phyloP scores from a whole-genome alignment of 345 rosid genomes.

The Gossypium herbaceum region DNA sequence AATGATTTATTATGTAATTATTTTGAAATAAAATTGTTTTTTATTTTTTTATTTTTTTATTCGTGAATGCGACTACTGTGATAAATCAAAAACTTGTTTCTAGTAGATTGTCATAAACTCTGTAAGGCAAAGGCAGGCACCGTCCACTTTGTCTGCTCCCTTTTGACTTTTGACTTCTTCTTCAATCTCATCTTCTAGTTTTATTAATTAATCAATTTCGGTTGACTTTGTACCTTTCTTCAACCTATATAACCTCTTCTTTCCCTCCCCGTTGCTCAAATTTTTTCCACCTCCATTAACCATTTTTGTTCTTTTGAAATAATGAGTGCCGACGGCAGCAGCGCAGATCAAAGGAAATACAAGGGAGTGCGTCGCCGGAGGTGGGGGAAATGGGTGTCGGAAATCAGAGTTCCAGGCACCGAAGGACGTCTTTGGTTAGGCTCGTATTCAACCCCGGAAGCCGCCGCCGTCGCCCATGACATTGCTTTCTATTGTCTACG shows the following conservation, averaged over 20 bases:
- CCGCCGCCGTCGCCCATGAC: slow-evolving; percentile 80
- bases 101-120: too few relatives aligned
- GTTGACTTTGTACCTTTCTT: slow-evolving; percentile 22
- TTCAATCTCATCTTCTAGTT: neutral
- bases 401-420: slow-evolving; percentile 71
- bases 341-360: slow-evolving; percentile 36
- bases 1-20: too few relatives aligned
- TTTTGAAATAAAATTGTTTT: too few relatives aligned
- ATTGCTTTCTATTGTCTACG: slow-evolving; percentile 68
- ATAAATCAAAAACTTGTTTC: too few relatives aligned
- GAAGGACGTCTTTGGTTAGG: slow-evolving; percentile 85
- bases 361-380: slow-evolving; percentile 72
- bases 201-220: neutral
- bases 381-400: slow-evolving; percentile 97
- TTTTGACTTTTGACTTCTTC: neutral
- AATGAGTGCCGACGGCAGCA: slow-evolving; percentile 3
- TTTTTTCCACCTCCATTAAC: neutral
- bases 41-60: too few relatives aligned
- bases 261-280: neutral
- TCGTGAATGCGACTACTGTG: too few relatives aligned
- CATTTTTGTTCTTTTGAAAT: neutral
- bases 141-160: neutral
- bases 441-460: slow-evolving; percentile 62
- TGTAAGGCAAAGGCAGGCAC: neutral
- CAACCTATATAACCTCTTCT: slow-evolving; percentile 41